Percentiles rank a stretch among this genome's conserved stretches.
Evolutionary conservation across 164 flowering plant genomes (phyloP).

Genomic region (Tinospora cordifolia): DNA sequence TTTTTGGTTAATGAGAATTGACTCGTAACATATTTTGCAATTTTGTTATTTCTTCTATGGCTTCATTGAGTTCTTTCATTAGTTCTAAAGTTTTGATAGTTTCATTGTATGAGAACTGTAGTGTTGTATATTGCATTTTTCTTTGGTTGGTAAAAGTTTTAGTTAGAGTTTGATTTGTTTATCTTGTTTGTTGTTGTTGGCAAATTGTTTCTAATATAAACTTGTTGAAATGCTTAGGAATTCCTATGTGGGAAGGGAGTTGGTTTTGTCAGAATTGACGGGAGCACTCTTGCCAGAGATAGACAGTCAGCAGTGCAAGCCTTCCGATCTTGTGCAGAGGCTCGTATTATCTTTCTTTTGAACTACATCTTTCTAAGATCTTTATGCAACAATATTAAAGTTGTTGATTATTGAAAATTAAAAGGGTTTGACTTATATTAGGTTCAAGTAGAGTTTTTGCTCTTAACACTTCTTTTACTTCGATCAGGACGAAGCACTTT

Average conservation of each 20-base stretch:
- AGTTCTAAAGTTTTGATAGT: background rate
- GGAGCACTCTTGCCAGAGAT: constrained; percentile 60
- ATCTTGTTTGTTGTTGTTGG: background rate
- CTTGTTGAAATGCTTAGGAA: constrained; percentile 37
- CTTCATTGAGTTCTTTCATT: background rate
- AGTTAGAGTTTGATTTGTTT: background rate
- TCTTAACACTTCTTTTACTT: too few relatives aligned
- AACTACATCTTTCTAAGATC: background rate
- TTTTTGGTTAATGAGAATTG: too few relatives aligned
- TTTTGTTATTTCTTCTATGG: background rate
- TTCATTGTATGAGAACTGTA: background rate
- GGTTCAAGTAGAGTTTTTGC: too few relatives aligned
- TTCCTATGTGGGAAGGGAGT: constrained; percentile 61
- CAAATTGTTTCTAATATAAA: constrained; percentile 6
- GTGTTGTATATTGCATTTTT: background rate
- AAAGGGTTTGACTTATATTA: too few relatives aligned
- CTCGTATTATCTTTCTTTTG: constrained; percentile 6
- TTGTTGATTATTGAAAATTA: too few relatives aligned
- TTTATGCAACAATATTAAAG: background rate
- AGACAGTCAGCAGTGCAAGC: constrained; percentile 68
- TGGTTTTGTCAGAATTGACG: constrained; percentile 79
- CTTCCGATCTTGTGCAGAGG: constrained; percentile 70
- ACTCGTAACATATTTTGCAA: too few relatives aligned
- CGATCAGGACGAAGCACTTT: too few relatives aligned
- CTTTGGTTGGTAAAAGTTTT: background rate